Conservation (phyloP, 73 alveolate genomes). For the Breviolum minutum region DNA sequence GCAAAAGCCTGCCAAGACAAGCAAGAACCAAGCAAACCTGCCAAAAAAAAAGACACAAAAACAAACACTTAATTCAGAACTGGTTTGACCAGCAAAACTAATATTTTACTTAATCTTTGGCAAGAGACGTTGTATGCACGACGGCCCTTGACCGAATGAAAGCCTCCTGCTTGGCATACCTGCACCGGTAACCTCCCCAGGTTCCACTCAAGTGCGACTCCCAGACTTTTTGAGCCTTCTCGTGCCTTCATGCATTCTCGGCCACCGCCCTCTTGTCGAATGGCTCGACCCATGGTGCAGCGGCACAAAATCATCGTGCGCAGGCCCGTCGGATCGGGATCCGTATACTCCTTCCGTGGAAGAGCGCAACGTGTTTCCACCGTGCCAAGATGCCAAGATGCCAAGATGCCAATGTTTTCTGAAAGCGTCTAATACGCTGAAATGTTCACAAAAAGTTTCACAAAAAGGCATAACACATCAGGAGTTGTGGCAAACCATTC, state of each 20-base stretch:
- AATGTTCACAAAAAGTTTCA: no score
- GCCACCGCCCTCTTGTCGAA: constrained; percentile 62
- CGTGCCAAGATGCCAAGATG: no score
- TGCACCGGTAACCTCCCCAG: neutral
- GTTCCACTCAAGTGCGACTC: neutral
- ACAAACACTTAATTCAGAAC: no score
- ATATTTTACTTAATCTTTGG: neutral
- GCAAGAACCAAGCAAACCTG: no score
- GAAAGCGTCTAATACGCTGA: no score
- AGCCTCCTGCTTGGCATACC: constrained; percentile 89
- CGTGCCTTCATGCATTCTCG: constrained; percentile 88
- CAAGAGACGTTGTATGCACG: constrained; percentile 72
- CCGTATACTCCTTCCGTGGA: constrained; percentile 43
- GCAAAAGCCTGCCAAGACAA: no score
- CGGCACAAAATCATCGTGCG: constrained; percentile 70
- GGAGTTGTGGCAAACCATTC: no score
- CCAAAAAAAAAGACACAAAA: no score
- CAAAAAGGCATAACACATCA: no score
- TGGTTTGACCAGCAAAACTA: no score
- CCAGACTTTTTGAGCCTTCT: neutral
- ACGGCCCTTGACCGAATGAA: constrained; percentile 64
- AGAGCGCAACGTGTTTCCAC: no score
- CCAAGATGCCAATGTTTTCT: no score
- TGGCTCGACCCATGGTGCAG: constrained; percentile 90
- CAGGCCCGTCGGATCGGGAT: constrained; percentile 82